These are phyloP conservation scores for Fusarium sp. DNA, from an alignment of 2,329 filamentous ascomycete species.

Conservation along the genomic window DNA sequence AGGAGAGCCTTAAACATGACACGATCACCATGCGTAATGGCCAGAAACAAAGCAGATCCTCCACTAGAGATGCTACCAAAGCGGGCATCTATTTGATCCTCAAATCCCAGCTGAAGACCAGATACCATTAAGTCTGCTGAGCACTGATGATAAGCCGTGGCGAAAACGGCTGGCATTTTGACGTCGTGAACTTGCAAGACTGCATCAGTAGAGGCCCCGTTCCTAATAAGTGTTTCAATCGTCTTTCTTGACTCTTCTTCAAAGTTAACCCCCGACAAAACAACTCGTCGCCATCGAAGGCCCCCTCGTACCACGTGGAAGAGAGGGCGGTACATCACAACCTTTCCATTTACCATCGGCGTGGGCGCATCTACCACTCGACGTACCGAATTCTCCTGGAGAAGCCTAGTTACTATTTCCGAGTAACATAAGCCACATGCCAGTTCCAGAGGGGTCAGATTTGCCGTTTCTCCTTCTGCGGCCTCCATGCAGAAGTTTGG, in stretches of 20 bases:
- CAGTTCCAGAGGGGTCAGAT: neutral
- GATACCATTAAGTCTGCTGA: slow-evolving; percentile 4
- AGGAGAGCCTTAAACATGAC: slow-evolving; percentile 7
- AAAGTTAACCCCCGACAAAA: neutral
- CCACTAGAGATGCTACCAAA: neutral
- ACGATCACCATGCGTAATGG: neutral
- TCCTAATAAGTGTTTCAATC: neutral
- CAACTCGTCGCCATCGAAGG: neutral
- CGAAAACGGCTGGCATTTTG: slow-evolving; percentile 1
- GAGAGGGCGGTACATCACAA: slow-evolving; percentile 4
- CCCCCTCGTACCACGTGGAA: slow-evolving; percentile 1
- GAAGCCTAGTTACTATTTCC: neutral
- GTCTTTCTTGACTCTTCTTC: slow-evolving; percentile 7
- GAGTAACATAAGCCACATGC: slow-evolving; percentile 2
- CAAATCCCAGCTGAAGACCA: slow-evolving; percentile 1
- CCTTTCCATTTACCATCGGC: neutral
- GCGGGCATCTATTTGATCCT: neutral
- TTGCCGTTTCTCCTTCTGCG: neutral
- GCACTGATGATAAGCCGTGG: slow-evolving; percentile 8
- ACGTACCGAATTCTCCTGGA: neutral
- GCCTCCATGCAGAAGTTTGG: slow-evolving; percentile 8
- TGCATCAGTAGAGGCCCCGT: neutral
- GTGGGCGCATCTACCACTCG: neutral
- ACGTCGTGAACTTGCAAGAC: neutral
- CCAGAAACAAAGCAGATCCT: neutral